phyloP scores from a whole-genome alignment of 2,329 filamentous ascomycete species.

The Chaetothyriales sp. region DNA sequence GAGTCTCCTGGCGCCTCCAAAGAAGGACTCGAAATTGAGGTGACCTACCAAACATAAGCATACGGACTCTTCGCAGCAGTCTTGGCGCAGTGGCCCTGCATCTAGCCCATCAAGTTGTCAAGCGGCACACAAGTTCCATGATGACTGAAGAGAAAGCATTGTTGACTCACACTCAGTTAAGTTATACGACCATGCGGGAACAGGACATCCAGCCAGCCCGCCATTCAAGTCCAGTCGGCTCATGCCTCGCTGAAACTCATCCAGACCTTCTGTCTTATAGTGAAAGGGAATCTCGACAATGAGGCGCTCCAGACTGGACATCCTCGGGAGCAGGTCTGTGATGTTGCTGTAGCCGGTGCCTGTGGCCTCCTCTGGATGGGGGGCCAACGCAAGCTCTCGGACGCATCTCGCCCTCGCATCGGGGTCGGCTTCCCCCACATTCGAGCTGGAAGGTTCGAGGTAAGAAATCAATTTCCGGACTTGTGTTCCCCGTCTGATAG shows the following conservation, averaged over 20 bases:
- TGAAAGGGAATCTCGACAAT: background rate
- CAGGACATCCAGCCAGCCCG: background rate
- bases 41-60: background rate
- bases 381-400: background rate
- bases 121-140: too few relatives aligned
- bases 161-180: background rate
- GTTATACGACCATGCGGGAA: background rate
- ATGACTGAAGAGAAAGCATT: background rate
- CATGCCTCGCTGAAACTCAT: background rate
- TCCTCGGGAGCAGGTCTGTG: background rate
- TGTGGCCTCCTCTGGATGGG: background rate
- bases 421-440: background rate
- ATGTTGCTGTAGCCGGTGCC: background rate
- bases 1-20: background rate
- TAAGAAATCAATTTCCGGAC: background rate
- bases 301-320: background rate
- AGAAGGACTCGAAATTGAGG: background rate
- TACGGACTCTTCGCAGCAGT: too few relatives aligned
- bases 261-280: background rate
- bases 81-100: too few relatives aligned
- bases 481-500: background rate
- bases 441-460: background rate
- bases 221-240: background rate
- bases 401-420: background rate
- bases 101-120: too few relatives aligned